phyloP scores from a whole-genome alignment of 1,284 basidiomycete genomes.

The Ustilago crameri region DNA sequence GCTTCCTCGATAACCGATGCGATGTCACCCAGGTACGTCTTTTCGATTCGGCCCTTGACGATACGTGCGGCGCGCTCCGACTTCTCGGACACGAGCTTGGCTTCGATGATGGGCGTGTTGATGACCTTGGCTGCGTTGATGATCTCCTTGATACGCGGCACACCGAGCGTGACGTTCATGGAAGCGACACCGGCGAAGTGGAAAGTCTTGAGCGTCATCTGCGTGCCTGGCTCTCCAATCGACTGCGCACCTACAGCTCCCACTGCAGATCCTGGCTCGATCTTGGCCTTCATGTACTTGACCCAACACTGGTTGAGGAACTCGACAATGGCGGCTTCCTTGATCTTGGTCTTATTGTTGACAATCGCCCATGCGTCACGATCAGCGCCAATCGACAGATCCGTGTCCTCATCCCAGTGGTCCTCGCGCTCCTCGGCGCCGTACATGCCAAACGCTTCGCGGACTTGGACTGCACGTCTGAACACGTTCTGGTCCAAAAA shows the following conservation, averaged over 20 bases:
- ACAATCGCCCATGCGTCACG: constrained; percentile 73
- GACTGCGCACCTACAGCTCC: constrained; percentile 99
- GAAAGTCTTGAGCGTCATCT: constrained; percentile 99
- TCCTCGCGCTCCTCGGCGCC: constrained; percentile 80
- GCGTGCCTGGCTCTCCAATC: constrained; percentile 98
- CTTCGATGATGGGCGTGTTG: constrained; percentile 98
- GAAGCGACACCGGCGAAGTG: constrained; percentile 99
- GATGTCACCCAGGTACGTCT: constrained; percentile 92
- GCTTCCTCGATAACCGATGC: constrained; percentile 94
- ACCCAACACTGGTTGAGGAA: constrained; percentile 91
- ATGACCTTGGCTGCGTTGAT: constrained; percentile 98
- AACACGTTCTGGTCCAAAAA: constrained; percentile 81
- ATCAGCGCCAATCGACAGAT: constrained; percentile 82
- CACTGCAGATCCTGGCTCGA: constrained; percentile 75
- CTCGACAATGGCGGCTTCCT: constrained; percentile 78
- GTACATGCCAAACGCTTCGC: constrained; percentile 84
- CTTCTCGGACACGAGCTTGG: constrained; percentile 80
- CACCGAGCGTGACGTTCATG: constrained; percentile 99
- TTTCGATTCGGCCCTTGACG: constrained; percentile 95
- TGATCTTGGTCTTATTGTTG: constrained; percentile 90
- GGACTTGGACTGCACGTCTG: constrained; percentile 76
- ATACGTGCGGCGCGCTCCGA: constrained; percentile 89
- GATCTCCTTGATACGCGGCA: constrained; percentile 99
- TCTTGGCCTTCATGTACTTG: constrained; percentile 70
- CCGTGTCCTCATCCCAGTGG: constrained; percentile 82